Percentiles rank a stretch among this genome's conserved stretches.
Conservation (phyloP, 345 rosid genomes). For the Turritis glabra region DNA sequence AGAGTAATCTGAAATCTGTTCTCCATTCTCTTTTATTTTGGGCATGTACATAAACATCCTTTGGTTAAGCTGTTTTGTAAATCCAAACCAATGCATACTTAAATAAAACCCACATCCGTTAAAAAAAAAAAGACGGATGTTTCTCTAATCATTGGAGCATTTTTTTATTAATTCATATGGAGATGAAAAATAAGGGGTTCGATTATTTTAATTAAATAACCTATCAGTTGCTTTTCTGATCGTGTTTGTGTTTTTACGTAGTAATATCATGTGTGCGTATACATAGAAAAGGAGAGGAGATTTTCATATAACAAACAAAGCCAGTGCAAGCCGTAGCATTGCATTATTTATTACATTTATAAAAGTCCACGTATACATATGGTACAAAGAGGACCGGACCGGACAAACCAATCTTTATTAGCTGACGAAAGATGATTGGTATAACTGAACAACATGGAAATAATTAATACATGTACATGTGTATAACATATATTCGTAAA, state of each 20-base stretch:
- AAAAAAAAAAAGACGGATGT: neutral
- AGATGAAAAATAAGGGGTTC: neutral
- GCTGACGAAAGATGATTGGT: slow-evolving; percentile 18
- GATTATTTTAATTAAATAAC: neutral
- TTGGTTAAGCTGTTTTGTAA: neutral
- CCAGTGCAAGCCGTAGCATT: slow-evolving; percentile 25
- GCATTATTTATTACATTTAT: slow-evolving; percentile 15
- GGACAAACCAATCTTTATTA: slow-evolving; percentile 21
- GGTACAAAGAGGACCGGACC: slow-evolving; percentile 11
- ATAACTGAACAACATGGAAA: slow-evolving; percentile 13
- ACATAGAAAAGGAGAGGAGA: neutral
- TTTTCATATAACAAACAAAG: slow-evolving; percentile 14
- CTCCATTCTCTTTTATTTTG: neutral
- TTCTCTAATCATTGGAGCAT: neutral
- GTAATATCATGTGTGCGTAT: neutral
- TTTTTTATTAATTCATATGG: neutral
- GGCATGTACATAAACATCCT: neutral
- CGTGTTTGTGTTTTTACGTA: neutral
- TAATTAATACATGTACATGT: neutral
- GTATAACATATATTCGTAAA: neutral
- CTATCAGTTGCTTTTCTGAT: neutral
- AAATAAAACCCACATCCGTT: neutral
- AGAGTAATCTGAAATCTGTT: neutral
- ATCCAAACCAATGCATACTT: neutral
- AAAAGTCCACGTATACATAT: neutral